Conservation (phyloP, 2,329 filamentous ascomycete species). For the Colletotrichum echinochloae region DNA sequence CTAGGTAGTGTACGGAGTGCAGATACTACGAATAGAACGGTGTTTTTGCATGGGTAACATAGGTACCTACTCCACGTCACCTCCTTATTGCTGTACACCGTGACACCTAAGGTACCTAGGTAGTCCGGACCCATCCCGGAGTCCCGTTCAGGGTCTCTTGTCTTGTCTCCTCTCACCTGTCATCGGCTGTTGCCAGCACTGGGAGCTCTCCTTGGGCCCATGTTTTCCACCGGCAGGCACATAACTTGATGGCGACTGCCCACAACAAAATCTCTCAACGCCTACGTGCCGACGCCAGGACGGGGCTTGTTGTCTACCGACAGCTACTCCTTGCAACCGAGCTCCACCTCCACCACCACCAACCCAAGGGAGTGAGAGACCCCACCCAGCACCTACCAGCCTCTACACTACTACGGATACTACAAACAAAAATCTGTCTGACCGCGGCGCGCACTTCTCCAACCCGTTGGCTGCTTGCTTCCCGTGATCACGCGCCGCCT, state of each 20-base stretch:
- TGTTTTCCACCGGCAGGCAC: background rate
- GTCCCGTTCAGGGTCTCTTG: conserved; percentile 1
- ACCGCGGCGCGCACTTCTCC: conserved; percentile 19
- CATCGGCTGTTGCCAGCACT: conserved; percentile 22
- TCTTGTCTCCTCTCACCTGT: background rate
- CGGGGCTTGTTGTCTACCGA: conserved; percentile 27
- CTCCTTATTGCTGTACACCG: no score
- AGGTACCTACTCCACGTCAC: no score
- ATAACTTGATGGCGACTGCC: background rate
- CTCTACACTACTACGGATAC: no score
- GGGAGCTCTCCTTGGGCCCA: background rate
- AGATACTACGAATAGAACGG: no score
- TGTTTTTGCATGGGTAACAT: no score
- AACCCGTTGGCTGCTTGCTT: conserved; percentile 10
- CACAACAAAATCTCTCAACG: conserved; percentile 2
- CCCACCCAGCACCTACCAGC: background rate
- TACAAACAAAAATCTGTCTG: background rate
- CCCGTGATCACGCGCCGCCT: conserved; percentile 16
- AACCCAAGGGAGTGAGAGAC: background rate
- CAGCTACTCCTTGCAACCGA: conserved; percentile 30
- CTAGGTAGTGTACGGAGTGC: no score
- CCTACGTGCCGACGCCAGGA: conserved; percentile 3
- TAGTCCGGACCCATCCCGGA: background rate
- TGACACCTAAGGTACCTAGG: no score
- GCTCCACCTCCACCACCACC: background rate